Conservation (phyloP, 495 filamentous ascomycete genomes). For the Chaetomium cochliodes region DNA sequence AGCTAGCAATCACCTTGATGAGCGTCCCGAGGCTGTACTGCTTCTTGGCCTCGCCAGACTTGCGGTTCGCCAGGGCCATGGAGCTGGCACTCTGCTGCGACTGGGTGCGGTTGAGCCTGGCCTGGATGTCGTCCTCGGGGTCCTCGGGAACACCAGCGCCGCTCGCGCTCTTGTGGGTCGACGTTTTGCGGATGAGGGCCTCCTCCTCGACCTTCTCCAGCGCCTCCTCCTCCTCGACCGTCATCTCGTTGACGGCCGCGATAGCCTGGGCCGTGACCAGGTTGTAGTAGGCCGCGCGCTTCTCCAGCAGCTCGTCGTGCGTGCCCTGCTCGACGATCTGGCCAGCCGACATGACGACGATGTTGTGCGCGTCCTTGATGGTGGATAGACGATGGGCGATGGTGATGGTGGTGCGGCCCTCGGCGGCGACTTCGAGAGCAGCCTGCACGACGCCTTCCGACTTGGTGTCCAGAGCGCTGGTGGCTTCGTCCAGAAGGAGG, state of each 20-base stretch:
- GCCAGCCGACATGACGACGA: constrained; percentile 86
- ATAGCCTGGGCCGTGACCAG: constrained; percentile 59
- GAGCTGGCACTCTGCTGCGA: constrained; percentile 71
- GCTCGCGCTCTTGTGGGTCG: constrained; percentile 29
- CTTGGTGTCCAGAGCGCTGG: constrained; percentile 91
- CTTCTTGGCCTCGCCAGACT: constrained; percentile 41
- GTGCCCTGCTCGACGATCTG: constrained; percentile 81
- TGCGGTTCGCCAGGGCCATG: constrained; percentile 58
- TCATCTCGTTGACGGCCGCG: constrained; percentile 57
- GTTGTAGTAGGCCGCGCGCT: constrained; percentile 56
- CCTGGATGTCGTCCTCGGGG: constrained; percentile 57
- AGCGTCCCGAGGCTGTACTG: constrained; percentile 76
- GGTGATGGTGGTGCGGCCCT: constrained; percentile 92
- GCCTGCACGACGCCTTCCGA: constrained; percentile 94
- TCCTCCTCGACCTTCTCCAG: constrained; percentile 46
- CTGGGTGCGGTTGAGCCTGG: constrained; percentile 59
- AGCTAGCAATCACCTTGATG: constrained; percentile 76
- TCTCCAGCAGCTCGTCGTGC: constrained; percentile 64
- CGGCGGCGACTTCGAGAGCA: constrained; percentile 80
- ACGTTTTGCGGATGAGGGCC: constrained; percentile 49
- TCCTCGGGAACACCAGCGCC: constrained; percentile 45
- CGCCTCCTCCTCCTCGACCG: constrained; percentile 46
- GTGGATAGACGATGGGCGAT: constrained; percentile 95
- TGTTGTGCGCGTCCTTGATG: constrained; percentile 91
- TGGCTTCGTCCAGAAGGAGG: constrained; percentile 91